Conservation (phyloP, 2,329 filamentous ascomycete genomes). For the Albophoma yamanashiensis region DNA sequence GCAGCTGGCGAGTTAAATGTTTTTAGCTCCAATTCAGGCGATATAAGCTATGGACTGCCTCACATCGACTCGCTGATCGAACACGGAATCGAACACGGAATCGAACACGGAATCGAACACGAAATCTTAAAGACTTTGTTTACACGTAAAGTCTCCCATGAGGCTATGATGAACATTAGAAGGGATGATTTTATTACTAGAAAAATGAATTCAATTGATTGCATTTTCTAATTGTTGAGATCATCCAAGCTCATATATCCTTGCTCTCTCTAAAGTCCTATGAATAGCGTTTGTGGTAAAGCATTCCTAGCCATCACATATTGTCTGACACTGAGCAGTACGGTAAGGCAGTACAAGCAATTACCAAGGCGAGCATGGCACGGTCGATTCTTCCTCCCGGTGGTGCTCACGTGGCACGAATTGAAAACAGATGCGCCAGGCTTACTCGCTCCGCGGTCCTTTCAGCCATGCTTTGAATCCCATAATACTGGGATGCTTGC, state of each 20-base stretch:
- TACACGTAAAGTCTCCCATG: too few species aligned
- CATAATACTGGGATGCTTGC: background rate
- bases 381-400: background rate
- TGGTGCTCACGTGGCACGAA: background rate
- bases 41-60: too few species aligned
- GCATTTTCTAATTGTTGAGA: background rate
- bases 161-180: too few species aligned
- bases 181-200: too few species aligned
- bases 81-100: too few species aligned
- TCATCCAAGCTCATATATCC: too few species aligned
- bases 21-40: too few species aligned
- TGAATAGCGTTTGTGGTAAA: background rate
- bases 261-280: background rate
- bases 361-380: background rate
- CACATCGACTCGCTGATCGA: too few species aligned
- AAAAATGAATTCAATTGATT: background rate
- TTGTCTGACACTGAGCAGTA: background rate
- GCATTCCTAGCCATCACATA: background rate
- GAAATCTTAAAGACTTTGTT: too few species aligned
- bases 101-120: too few species aligned
- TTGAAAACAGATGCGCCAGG: background rate
- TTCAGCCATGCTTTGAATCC: background rate
- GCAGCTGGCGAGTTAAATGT: too few species aligned
- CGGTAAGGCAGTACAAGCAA: background rate
- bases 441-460: background rate